Evolutionary conservation across 176 grass and related monocot species (phyloP), one percentile per base, ranked within the genome.

Genomic region (Saccharum spontaneum): DNA sequence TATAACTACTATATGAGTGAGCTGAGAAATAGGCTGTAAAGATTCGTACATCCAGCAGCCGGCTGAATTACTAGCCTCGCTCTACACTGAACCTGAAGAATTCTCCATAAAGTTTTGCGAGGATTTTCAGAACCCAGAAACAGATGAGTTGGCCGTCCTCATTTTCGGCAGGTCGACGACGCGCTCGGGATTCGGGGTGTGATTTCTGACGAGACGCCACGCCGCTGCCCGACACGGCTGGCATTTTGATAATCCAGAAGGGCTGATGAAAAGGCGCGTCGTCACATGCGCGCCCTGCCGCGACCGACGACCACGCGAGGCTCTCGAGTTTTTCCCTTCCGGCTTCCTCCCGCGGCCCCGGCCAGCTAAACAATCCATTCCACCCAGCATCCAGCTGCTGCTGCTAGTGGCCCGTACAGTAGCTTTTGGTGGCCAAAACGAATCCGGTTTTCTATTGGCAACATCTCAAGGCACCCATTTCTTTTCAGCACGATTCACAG

Each of bases 301-400:
- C 80, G 75, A 83, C 75, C 89, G 79, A 87, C 89, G 79, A 67
- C 84, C 84, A 87, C 60, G 84, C 80, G 89, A 78, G 75, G 38
- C 68, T 30, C 86, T 87, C 75, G 84, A 87, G 89, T 26, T 83
- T 84, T 90, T 90, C 78, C 52, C 13, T 46, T 37, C 61, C 10
- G 28, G 28, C 44, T 11, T 11, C 41, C 43, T 10, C 10, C 12
- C 10, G 28, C 28, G 28, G 28, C 43, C 43, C 43, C 46, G 73
- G 33, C 67, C 71, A 75, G 23, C 57, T 79, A 79, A 84, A 75
- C 75, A 68, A 89, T 24, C n/a, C 81, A 79, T 45, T 38, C 37
- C 3, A 38, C 6, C 37, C 46, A 44, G 43, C 50, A 59, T n/a
- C 20, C 55, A 22, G 20, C 22, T n/a, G 55, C 54, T 20, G 15